phyloP scores from a whole-genome alignment of 1,284 basidiomycete species.

The Ustilago hordei region DNA sequence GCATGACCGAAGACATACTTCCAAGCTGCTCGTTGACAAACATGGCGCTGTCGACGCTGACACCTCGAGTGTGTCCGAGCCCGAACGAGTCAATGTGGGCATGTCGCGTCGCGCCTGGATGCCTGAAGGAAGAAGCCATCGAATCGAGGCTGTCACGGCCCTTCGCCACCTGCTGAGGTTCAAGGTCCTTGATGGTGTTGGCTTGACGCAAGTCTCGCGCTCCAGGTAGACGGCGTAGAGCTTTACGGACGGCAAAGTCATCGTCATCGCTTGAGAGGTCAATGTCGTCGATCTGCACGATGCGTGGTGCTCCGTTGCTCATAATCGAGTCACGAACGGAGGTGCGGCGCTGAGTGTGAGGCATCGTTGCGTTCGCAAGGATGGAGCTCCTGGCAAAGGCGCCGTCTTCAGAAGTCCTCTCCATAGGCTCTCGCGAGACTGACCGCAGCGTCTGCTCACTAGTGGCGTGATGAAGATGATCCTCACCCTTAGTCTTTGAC shows the following conservation, averaged over 20 bases:
- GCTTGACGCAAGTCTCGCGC: constrained; percentile 63
- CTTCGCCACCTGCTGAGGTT: constrained; percentile 15
- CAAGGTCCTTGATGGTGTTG: constrained; percentile 56
- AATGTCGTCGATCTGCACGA: constrained; percentile 66
- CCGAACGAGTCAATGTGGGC: constrained; percentile 31
- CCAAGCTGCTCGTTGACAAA: constrained; percentile 22
- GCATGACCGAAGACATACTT: neutral
- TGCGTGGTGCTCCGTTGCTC: constrained; percentile 47
- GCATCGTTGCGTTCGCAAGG: neutral
- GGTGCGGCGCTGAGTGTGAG: constrained; percentile 8
- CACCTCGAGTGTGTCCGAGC: constrained; percentile 24
- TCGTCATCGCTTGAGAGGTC: constrained; percentile 67
- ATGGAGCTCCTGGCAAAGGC: constrained; percentile 8
- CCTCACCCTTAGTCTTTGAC: constrained; percentile 12
- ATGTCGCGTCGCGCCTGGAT: constrained; percentile 21
- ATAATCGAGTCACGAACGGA: constrained; percentile 33
- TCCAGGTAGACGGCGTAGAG: constrained; percentile 61
- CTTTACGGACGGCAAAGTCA: constrained; percentile 60
- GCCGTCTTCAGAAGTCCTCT: constrained; percentile 1
- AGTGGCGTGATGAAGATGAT: constrained; percentile 54
- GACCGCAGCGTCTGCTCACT: constrained; percentile 61
- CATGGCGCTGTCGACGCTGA: constrained; percentile 40
- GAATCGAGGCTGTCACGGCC: constrained; percentile 54
- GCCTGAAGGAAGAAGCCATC: constrained; percentile 44
- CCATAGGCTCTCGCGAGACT: constrained; percentile 23